phyloP scores from a whole-genome alignment of 2,329 filamentous ascomycete genomes.

The Fusarium brachygibbosum region DNA sequence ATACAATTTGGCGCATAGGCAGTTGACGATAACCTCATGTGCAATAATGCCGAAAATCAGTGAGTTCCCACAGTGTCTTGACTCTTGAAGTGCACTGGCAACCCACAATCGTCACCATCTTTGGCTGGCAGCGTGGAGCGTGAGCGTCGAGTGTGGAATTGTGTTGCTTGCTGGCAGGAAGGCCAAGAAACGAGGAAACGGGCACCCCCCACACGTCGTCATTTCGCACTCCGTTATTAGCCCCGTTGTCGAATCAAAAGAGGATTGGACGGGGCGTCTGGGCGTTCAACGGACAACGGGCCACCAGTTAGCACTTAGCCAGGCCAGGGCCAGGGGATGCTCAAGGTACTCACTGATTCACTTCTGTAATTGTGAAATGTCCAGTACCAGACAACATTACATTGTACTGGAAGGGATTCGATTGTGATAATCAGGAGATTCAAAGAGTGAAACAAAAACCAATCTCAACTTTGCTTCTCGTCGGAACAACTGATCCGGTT shows the following conservation, averaged over 20 bases:
- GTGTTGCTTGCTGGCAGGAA: slow-evolving; percentile 41
- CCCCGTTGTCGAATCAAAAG: slow-evolving; percentile 49
- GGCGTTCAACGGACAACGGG: slow-evolving; percentile 46
- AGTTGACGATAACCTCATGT: slow-evolving; percentile 28
- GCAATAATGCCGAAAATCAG: background rate
- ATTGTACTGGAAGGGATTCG: background rate
- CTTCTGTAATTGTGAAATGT: background rate
- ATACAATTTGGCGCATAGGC: background rate
- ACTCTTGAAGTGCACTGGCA: slow-evolving; percentile 44
- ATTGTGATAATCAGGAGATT: background rate
- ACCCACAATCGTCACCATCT: slow-evolving; percentile 39
- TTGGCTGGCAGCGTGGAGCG: slow-evolving; percentile 37
- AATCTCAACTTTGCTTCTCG: background rate
- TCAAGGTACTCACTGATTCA: slow-evolving; percentile 1
- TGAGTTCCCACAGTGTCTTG: slow-evolving; percentile 46
- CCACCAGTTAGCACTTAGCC: slow-evolving; percentile 9
- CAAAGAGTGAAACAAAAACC: background rate
- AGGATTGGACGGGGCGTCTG: slow-evolving; percentile 38
- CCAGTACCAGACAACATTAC: background rate
- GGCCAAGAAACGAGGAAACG: slow-evolving; percentile 40
- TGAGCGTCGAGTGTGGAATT: slow-evolving; percentile 7
- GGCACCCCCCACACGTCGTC: slow-evolving; percentile 49
- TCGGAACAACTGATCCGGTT: slow-evolving; percentile 19
- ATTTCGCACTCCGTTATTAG: slow-evolving; percentile 50
- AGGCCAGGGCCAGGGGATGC: slow-evolving; percentile 32